phyloP scores from a whole-genome alignment of 2,329 filamentous ascomycete genomes.

The Botrytis porri region DNA sequence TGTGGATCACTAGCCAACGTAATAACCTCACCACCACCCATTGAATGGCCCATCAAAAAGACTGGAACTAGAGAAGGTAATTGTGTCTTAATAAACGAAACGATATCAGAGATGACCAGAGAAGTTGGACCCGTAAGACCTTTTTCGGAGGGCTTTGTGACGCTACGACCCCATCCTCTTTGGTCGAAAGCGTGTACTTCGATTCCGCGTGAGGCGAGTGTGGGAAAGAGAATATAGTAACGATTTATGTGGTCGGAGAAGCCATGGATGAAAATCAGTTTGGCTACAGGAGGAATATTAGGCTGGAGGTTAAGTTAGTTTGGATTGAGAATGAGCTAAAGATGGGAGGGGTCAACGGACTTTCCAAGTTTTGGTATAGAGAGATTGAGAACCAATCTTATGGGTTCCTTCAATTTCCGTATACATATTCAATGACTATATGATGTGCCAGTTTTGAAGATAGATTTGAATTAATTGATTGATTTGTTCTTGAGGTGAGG shows the following conservation, averaged over 20 bases:
- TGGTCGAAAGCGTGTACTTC: slow-evolving; percentile 79
- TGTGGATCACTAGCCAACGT: slow-evolving; percentile 52
- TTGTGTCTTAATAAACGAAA: slow-evolving; percentile 65
- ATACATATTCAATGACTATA: slow-evolving; percentile 28
- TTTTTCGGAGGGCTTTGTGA: slow-evolving; percentile 56
- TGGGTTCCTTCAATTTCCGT: slow-evolving; percentile 37
- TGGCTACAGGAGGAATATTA: slow-evolving; percentile 51
- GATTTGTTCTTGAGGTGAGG: neutral
- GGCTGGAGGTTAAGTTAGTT: slow-evolving; percentile 29
- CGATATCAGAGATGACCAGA: slow-evolving; percentile 73
- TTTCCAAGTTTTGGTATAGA: slow-evolving; percentile 39
- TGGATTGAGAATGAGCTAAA: neutral
- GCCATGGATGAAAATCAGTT: slow-evolving; percentile 80
- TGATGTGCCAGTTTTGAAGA: neutral
- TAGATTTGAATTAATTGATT: neutral
- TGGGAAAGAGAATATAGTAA: slow-evolving; percentile 72
- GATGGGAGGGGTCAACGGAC: slow-evolving; percentile 24
- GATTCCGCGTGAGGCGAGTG: slow-evolving; percentile 68
- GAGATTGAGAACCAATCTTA: slow-evolving; percentile 32
- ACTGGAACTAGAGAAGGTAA: slow-evolving; percentile 56
- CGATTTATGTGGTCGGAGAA: slow-evolving; percentile 83
- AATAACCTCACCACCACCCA: slow-evolving; percentile 80
- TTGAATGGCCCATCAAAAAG: slow-evolving; percentile 87
- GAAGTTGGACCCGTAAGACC: slow-evolving; percentile 73
- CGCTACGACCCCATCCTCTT: slow-evolving; percentile 81